phyloP scores from a whole-genome alignment of 495 filamentous ascomycete genomes.

The Lentithecium fluviatile region DNA sequence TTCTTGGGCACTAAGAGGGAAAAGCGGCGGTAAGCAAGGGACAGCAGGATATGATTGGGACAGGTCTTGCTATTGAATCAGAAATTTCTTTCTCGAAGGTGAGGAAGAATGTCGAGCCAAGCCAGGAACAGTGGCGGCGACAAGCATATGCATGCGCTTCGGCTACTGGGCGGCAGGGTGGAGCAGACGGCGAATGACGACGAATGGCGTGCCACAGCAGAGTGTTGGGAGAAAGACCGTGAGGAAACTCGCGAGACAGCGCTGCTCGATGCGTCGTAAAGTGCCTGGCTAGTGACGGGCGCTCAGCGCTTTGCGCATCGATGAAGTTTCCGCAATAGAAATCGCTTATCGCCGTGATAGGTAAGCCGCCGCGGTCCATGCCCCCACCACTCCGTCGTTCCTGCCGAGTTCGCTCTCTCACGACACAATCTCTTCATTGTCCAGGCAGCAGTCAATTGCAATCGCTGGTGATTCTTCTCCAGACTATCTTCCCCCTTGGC shows the following conservation, averaged over 20 bases:
- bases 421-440: too few species aligned
- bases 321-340: too few species aligned
- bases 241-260: neutral
- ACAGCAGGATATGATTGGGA: neutral
- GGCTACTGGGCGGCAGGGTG: neutral
- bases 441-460: too few species aligned
- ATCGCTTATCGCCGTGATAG: too few species aligned
- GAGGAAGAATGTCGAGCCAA: neutral
- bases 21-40: slow-evolving; percentile 2
- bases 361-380: too few species aligned
- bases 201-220: neutral
- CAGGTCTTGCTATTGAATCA: neutral
- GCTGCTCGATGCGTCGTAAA: neutral
- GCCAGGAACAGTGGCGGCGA: neutral
- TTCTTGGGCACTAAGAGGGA: neutral
- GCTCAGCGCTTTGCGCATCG: neutral
- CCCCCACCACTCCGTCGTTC: too few species aligned
- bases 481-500: too few species aligned
- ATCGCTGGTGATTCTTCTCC: too few species aligned
- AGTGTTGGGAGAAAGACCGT: slow-evolving; percentile 6
- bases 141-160: neutral
- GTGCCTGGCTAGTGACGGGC: neutral
- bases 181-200: neutral
- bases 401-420: too few species aligned
- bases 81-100: neutral